A percentile compares a stretch with the other conserved stretches of the same genome.
These are phyloP conservation scores for Ceratobasidium sp. DNA, from an alignment of 1,284 basidiomycete species.

Conservation along the genomic window DNA sequence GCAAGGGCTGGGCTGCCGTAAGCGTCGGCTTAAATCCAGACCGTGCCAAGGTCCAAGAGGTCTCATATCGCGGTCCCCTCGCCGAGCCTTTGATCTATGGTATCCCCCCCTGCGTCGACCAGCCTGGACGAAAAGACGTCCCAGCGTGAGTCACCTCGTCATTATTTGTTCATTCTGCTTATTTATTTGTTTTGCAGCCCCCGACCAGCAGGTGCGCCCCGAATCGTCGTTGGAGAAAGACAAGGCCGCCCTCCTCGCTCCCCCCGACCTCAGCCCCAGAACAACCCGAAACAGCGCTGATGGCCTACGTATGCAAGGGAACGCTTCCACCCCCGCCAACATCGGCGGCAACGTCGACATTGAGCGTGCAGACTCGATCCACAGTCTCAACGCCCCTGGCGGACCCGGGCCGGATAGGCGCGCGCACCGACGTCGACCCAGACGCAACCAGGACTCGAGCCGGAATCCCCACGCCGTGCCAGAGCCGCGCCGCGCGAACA, in stretches of 20 bases:
- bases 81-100: conserved; percentile 30
- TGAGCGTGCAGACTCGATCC: conserved; percentile 32
- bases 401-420: conserved; percentile 25
- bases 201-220: conserved; percentile 29
- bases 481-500: conserved; percentile 32
- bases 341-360: conserved; percentile 23
- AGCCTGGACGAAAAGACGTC: conserved; percentile 33
- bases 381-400: conserved; percentile 20
- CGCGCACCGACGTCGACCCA: conserved; percentile 12
- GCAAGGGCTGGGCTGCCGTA: conserved; percentile 12
- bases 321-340: conserved; percentile 37
- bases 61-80: background rate
- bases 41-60: background rate
- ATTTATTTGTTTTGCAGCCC: conserved; percentile 6
- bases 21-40: conserved; percentile 24
- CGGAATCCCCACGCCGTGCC: conserved; percentile 15
- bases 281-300: conserved; percentile 35
- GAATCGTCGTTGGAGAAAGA: conserved; percentile 31
- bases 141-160: conserved; percentile 11
- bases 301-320: conserved; percentile 31
- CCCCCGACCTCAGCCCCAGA: conserved; percentile 37
- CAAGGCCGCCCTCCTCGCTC: conserved; percentile 38
- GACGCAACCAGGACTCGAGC: conserved; percentile 21
- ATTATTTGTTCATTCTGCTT: background rate
- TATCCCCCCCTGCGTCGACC: conserved; percentile 38